These are phyloP conservation scores for Exserohilum turcica DNA, from an alignment of 2,329 filamentous ascomycete genomes.

Conservation along the genomic window DNA sequence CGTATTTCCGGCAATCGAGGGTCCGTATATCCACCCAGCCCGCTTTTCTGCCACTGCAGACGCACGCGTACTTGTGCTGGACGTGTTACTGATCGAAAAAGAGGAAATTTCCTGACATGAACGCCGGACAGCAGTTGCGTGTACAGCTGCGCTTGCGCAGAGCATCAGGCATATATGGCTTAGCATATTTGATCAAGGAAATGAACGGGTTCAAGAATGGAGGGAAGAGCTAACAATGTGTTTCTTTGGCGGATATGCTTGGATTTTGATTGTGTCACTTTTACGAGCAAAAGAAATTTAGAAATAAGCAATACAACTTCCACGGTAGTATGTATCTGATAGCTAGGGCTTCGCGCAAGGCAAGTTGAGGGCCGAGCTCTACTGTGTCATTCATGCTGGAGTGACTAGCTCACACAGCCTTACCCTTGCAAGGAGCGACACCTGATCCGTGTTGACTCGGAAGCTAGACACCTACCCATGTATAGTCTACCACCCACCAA, in stretches of 20 bases:
- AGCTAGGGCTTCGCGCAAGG: not conserved
- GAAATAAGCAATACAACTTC: not conserved
- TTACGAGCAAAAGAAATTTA: not conserved
- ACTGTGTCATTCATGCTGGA: not conserved
- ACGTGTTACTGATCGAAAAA: not conserved
- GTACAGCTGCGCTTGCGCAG: not conserved
- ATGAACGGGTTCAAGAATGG: not conserved
- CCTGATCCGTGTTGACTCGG: not conserved
- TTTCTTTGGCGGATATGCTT: not conserved
- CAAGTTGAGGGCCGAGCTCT: not conserved
- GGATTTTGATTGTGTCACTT: not conserved
- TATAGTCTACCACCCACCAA: not conserved
- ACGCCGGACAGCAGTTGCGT: not conserved
- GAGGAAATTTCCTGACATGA: not conserved
- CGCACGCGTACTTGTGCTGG: not conserved
- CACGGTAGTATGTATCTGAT: not conserved
- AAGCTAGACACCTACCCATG: not conserved
- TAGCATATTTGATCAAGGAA: not conserved
- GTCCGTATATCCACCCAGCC: not conserved
- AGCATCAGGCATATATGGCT: not conserved
- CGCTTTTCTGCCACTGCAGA: conserved; percentile 1
- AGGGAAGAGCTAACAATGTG: not conserved
- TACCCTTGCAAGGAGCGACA: not conserved
- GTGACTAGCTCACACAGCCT: not conserved
- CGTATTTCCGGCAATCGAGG: conserved; percentile 1